Evolutionary conservation across 257 asterid species (phyloP).

Genomic region (Solanum bulbocastanum): DNA sequence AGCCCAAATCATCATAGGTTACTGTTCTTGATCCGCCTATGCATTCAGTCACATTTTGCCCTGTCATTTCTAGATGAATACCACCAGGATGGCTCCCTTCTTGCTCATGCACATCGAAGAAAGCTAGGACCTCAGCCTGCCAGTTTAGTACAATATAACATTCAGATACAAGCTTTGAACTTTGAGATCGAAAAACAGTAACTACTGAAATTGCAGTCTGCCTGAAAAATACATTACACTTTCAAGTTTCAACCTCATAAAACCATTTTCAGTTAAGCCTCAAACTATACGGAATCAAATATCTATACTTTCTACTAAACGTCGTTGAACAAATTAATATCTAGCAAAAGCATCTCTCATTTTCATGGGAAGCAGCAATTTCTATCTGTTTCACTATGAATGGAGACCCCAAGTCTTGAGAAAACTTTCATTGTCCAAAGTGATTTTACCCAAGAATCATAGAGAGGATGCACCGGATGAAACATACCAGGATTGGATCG

Average conservation of each 20-base stretch:
- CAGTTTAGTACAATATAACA: not conserved
- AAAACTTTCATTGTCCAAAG: not conserved
- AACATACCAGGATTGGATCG: constrained; percentile 62
- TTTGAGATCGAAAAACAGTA: not conserved
- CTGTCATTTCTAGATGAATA: constrained; percentile 78
- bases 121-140: constrained; percentile 70
- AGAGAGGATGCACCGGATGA: not conserved
- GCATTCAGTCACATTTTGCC: constrained; percentile 76
- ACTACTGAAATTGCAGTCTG: not conserved
- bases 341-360: not conserved
- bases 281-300: not conserved
- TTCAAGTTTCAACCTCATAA: not conserved
- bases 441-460: not conserved
- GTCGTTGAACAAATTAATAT: not conserved
- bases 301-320: not conserved
- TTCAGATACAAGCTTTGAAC: not conserved
- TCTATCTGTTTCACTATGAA: not conserved
- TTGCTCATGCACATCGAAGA: constrained; percentile 84
- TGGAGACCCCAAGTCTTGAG: not conserved
- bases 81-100: constrained; percentile 85
- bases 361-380: not conserved
- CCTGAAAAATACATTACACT: not conserved
- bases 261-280: not conserved
- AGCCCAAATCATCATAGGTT: constrained; percentile 58
- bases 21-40: constrained; percentile 74